Conservation (phyloP, 768 basidiomycete species). For the Hortiboletus flavorubellus region DNA sequence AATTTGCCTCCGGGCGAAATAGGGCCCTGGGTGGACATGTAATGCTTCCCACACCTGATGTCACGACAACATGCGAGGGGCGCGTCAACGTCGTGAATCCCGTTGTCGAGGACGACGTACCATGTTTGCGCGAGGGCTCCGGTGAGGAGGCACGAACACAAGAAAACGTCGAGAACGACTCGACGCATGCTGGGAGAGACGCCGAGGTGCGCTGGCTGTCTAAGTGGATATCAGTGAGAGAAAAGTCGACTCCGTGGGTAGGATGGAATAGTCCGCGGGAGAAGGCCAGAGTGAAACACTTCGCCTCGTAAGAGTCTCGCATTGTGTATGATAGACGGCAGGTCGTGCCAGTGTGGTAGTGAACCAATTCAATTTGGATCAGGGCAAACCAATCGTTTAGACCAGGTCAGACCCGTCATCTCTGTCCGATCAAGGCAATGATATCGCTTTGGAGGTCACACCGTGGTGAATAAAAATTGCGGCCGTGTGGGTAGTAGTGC, state of each 20-base stretch:
- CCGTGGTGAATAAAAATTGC: no score
- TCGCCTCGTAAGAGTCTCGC: no score
- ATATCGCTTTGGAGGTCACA: no score
- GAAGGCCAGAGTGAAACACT: not conserved
- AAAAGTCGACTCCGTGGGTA: not conserved
- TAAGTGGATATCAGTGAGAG: not conserved
- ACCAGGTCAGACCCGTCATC: no score
- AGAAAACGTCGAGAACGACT: conserved; percentile 1
- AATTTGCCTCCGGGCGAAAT: conserved; percentile 52
- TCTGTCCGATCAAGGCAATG: no score
- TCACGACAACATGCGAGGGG: not conserved
- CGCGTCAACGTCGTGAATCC: not conserved
- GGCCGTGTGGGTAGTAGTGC: no score
- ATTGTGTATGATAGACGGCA: no score
- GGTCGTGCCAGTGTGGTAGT: no score
- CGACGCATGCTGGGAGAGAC: conserved; percentile 11
- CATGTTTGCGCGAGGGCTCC: conserved; percentile 28
- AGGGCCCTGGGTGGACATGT: conserved; percentile 41
- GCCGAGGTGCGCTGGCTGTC: no score
- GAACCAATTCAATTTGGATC: no score
- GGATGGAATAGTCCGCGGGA: not conserved
- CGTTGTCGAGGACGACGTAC: conserved; percentile 9
- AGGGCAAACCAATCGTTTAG: no score
- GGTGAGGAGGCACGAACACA: conserved; percentile 7
- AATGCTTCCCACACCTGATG: conserved; percentile 55